phyloP scores from a whole-genome alignment of 352 stramenopile genomes.

The Pythium aquatile region DNA sequence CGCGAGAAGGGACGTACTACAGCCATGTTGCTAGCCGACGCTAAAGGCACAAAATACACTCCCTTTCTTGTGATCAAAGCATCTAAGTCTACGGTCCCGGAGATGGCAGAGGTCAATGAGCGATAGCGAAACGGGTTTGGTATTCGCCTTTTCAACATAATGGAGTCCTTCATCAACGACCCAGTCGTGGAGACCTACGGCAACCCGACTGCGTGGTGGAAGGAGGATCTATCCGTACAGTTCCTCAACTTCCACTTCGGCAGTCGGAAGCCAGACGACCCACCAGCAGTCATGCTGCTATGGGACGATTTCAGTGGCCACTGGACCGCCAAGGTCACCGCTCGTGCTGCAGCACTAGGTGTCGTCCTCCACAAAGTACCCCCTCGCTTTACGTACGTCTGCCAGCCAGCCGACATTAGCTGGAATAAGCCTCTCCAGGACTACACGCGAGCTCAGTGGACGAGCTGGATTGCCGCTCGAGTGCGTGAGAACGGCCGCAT shows the following conservation, averaged over 20 bases:
- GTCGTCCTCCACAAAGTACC: conserved; percentile 4
- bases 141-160: neutral
- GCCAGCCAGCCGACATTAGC: conserved; percentile 13
- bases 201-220: conserved; percentile 22
- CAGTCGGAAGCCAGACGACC: neutral
- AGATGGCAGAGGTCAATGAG: conserved; percentile 1
- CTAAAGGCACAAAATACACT: conserved; percentile 14
- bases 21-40: conserved; percentile 29
- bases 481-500: neutral
- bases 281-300: conserved; percentile 13
- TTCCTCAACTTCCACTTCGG: conserved; percentile 22
- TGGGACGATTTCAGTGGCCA: conserved; percentile 21
- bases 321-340: conserved; percentile 1
- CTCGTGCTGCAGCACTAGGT: neutral
- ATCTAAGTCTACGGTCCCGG: neutral
- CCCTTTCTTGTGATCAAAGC: conserved; percentile 9
- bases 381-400: conserved; percentile 10
- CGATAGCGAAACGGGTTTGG: conserved; percentile 6
- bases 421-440: conserved; percentile 19
- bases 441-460: neutral
- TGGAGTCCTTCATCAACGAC: neutral
- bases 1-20: conserved; percentile 24
- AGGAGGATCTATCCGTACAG: conserved; percentile 8
- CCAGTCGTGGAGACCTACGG: conserved; percentile 4
- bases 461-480: neutral